Conservation (phyloP, 2,329 filamentous ascomycete genomes). For the Ceratocystis harringtonii region DNA sequence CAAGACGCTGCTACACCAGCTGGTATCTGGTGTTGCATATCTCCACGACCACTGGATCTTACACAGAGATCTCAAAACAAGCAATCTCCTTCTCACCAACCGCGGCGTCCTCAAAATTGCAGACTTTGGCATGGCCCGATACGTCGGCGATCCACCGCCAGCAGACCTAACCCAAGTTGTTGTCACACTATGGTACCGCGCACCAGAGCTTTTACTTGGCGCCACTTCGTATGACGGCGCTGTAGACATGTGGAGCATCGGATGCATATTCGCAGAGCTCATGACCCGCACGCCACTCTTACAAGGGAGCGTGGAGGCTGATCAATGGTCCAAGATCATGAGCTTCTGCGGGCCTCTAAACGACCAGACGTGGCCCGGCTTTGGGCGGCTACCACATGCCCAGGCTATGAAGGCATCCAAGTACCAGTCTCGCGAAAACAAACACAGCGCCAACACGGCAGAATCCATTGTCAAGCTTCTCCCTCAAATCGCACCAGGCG, state of each 20-base stretch:
- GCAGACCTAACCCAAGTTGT: slow-evolving; percentile 77
- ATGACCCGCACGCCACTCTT: slow-evolving; percentile 69
- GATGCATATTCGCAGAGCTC: slow-evolving; percentile 90
- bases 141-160: slow-evolving; percentile 61
- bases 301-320: slow-evolving; percentile 82
- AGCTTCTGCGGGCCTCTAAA: slow-evolving; percentile 75
- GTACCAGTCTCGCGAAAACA: slow-evolving; percentile 22
- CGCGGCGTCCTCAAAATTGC: slow-evolving; percentile 88
- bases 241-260: slow-evolving; percentile 91
- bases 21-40: slow-evolving; percentile 65
- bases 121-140: slow-evolving; percentile 95
- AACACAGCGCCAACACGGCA: slow-evolving; percentile 21
- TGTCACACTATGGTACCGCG: slow-evolving; percentile 92
- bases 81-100: slow-evolving; percentile 89
- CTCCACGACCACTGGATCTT: slow-evolving; percentile 84
- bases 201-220: slow-evolving; percentile 79
- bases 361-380: slow-evolving; percentile 69
- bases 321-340: slow-evolving; percentile 78
- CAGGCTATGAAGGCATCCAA: slow-evolving; percentile 57
- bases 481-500: slow-evolving; percentile 63
- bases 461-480: slow-evolving; percentile 61
- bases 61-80: slow-evolving; percentile 85
- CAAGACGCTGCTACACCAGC: slow-evolving; percentile 76
- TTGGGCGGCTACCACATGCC: slow-evolving; percentile 76
- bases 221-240: slow-evolving; percentile 56